Evolutionary conservation across 148 eudicot species (phyloP).

Genomic region (Polygonum aviculare): DNA sequence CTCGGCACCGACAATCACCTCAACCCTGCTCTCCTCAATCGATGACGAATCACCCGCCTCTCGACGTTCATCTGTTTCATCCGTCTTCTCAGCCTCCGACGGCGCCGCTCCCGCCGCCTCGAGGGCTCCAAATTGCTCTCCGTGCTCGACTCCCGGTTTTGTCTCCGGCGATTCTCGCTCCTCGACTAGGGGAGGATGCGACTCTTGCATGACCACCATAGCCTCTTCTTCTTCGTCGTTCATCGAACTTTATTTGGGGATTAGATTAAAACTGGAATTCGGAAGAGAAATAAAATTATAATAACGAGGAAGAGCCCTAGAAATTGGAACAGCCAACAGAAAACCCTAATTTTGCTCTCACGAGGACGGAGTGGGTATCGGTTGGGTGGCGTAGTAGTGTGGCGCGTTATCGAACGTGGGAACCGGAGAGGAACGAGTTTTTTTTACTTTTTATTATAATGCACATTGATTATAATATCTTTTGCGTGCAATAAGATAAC

Average conservation of each 20-base stretch:
- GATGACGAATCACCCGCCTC: neutral
- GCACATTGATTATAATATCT: too few species aligned
- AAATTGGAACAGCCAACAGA: neutral
- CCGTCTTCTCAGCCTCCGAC: neutral
- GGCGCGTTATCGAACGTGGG: slow-evolving; percentile 6
- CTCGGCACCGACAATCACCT: neutral
- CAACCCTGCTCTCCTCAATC: neutral
- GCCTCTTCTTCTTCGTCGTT: slow-evolving; percentile 32
- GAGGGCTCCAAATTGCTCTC: slow-evolving; percentile 4
- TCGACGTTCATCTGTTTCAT: slow-evolving; percentile 6
- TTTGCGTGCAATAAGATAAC: too few species aligned
- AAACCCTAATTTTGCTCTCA: neutral
- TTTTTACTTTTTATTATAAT: neutral
- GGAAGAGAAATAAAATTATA: neutral
- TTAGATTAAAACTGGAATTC: neutral
- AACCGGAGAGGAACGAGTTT: neutral
- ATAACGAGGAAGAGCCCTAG: slow-evolving; percentile 2
- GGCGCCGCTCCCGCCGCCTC: slow-evolving; percentile 13
- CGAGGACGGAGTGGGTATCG: neutral
- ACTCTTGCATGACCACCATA: slow-evolving; percentile 2
- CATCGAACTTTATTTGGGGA: slow-evolving; percentile 13
- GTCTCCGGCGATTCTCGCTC: slow-evolving; percentile 11
- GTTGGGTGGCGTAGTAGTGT: slow-evolving; percentile 1
- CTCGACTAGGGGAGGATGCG: slow-evolving; percentile 6
- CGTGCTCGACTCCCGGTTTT: neutral